These are phyloP conservation scores for Salix purpurea DNA, from an alignment of 345 rosid genomes.

Conservation along the genomic window DNA sequence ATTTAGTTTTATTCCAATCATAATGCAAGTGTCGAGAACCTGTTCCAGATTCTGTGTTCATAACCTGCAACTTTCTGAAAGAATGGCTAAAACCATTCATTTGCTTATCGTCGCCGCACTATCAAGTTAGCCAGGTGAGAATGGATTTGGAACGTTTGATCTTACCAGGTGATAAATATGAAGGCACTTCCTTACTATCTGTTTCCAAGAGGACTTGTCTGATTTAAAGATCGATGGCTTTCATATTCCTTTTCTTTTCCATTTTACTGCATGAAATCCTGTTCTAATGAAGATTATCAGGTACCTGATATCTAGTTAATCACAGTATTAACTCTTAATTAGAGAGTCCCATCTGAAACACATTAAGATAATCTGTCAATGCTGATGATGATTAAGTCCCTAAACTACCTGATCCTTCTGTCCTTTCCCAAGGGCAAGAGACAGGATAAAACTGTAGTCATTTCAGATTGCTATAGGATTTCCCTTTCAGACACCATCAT, in stretches of 20 bases:
- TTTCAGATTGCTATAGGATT: neutral
- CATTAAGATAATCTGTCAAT: neutral
- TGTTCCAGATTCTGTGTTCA: conserved; percentile 19
- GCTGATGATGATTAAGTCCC: neutral
- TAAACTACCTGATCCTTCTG: neutral
- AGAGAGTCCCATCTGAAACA: neutral
- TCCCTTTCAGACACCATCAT: neutral
- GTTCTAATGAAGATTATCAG: neutral
- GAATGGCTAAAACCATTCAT: conserved; percentile 12
- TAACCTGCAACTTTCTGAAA: neutral
- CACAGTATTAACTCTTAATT: no score
- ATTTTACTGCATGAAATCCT: neutral
- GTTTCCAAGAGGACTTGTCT: neutral
- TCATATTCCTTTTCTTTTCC: neutral
- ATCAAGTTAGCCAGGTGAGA: neutral
- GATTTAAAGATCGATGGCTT: neutral
- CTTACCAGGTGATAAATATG: neutral
- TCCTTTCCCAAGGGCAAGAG: neutral
- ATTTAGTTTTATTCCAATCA: neutral
- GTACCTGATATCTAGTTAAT: no score
- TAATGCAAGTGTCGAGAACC: neutral
- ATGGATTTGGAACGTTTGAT: neutral
- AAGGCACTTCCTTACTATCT: neutral
- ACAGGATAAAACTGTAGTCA: neutral
- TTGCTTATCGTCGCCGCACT: neutral